Percentiles rank a stretch among this genome's conserved stretches.
Evolutionary conservation across 306 rosid species (phyloP).

Genomic region (Corylus heterophylla): DNA sequence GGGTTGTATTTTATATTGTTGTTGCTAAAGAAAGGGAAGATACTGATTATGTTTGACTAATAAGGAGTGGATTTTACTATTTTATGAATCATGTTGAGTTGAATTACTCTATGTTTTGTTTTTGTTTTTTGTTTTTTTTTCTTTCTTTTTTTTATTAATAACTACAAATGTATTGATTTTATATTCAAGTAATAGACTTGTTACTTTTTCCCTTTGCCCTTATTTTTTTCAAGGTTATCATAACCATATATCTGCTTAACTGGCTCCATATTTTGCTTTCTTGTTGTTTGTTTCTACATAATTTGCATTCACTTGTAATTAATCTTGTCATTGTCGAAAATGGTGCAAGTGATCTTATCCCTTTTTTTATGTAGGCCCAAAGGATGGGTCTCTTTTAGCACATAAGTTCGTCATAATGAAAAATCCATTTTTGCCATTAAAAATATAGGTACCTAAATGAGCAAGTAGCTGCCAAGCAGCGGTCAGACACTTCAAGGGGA

Average conservation of each 20-base stretch:
- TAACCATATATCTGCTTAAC: background rate
- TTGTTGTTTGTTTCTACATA: background rate
- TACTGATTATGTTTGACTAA: background rate
- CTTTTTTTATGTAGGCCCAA: background rate
- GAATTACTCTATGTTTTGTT: background rate
- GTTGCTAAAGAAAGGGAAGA: background rate
- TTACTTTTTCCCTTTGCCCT: background rate
- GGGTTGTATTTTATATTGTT: background rate
- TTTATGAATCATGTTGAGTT: background rate
- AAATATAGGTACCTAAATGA: constrained; percentile 69
- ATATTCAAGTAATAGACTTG: background rate
- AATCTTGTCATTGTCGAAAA: background rate
- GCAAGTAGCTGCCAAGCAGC: constrained; percentile 71
- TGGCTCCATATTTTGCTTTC: background rate
- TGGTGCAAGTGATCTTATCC: background rate
- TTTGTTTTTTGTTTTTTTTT: background rate
- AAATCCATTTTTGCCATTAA: constrained; percentile 14
- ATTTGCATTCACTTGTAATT: background rate
- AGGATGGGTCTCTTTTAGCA: background rate
- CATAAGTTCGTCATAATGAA: background rate
- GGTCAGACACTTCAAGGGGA: constrained; percentile 68
- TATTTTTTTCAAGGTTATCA: background rate
- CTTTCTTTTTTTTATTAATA: background rate
- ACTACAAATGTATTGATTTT: background rate
- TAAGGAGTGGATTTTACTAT: background rate